Base-by-base conservation (phyloP, 2,329 filamentous ascomycete species). In the Beauveria asiatica region DNA sequence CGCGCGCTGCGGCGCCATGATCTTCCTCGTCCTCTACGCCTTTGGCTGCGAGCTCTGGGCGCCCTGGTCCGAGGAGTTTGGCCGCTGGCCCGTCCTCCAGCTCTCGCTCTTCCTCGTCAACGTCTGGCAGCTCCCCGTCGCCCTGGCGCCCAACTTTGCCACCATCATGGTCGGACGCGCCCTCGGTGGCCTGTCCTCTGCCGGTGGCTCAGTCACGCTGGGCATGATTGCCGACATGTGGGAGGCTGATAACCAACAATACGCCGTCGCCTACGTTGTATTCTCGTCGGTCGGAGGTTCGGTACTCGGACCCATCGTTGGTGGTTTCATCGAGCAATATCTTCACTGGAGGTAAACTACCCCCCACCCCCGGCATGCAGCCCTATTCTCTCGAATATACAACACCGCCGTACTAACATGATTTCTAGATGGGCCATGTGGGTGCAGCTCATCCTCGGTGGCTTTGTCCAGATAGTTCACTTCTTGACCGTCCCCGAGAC, bases 11-110 rank as follows among this genome's bases (percentile, higher is more conserved):
- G 90, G 90, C 69, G 88, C 89, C 62, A 87, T 89, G 75, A 83
- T 92, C 63, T 94, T 93, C 75, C 75, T 95, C 44, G 80, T 94
- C 55, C 73, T 86, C 2, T 94, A 95, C 70, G 90, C 89, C 42
- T 92, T 94, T 70, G 90, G 90, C 41, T 94, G 90, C 70, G 90
- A 94, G 72, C 80, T 93, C 0, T 94, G 90, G 90, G 90, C 90
- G 0, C 90, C 90, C 0, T 94, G 90, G 88, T 89, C 84, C 50
- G 90, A 95, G 70, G 90, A 94, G 68, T 78, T 93, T 54, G 90
- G 90, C 21, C 83, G 90, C 54, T 88, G 85, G 76, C 86, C 86
- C 1, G 82, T 94, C 59, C 78, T 93, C 23, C 90, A 93, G 77
- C 74, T 81, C 25, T 89, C 85, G 42, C 74, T 94, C 58, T 81